A percentile compares a stretch with the other conserved stretches of the same genome.
These are phyloP conservation scores for Perkinsus chesapeaki DNA, from an alignment of 169 alveolate genomes.

Conservation along the genomic window DNA sequence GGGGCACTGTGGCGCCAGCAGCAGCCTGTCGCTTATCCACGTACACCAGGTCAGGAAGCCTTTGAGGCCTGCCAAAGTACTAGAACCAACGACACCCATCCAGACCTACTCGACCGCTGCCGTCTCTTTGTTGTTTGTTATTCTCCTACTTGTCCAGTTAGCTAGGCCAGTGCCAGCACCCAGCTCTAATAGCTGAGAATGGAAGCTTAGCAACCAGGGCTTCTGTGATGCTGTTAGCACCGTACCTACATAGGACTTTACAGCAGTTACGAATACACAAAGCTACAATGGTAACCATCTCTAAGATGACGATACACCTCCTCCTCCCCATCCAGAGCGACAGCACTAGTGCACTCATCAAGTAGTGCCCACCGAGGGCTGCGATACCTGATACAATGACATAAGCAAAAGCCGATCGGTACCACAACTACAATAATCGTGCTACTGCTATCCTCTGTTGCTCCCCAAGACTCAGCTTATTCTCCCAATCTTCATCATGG, in stretches of 20 bases:
- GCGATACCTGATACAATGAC: background rate
- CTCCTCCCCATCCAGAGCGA: conserved; percentile 5
- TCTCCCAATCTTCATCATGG: conserved; percentile 1
- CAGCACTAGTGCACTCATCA: conserved; percentile 11
- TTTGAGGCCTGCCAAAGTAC: background rate
- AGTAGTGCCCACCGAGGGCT: background rate
- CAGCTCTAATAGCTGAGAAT: background rate
- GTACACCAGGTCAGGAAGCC: background rate
- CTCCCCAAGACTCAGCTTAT: conserved; percentile 8
- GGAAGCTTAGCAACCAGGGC: background rate
- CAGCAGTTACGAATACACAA: background rate
- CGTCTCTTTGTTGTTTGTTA: background rate
- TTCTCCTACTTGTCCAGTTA: background rate
- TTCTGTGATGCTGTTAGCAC: background rate
- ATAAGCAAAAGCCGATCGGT: background rate
- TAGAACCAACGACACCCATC: background rate
- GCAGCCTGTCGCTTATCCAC: background rate
- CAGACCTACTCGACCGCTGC: background rate
- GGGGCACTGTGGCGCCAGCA: background rate
- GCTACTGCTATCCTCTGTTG: conserved; percentile 8
- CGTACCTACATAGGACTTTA: background rate
- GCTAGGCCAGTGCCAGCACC: background rate
- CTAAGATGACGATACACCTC: background rate
- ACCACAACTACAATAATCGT: background rate
- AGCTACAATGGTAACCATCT: background rate